Percentiles rank a stretch among this genome's conserved stretches.
Evolutionary conservation across 1,284 basidiomycete genomes (phyloP).

Genomic region (Ceratobasidium sp.): DNA sequence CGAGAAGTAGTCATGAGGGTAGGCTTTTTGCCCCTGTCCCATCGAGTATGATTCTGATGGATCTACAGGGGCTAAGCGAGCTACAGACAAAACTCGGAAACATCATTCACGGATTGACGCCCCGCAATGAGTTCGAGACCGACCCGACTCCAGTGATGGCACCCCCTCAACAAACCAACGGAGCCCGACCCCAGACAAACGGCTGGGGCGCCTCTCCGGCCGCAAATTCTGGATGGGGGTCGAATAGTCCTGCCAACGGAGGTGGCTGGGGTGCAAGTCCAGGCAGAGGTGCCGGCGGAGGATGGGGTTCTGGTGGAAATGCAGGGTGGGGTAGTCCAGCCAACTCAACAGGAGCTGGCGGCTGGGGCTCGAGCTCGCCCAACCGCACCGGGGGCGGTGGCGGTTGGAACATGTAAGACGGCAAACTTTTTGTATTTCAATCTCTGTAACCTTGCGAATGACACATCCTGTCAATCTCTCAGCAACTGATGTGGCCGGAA

Average conservation of each 20-base stretch:
- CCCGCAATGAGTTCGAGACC: slow-evolving; percentile 19
- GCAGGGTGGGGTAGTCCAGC: slow-evolving; percentile 50
- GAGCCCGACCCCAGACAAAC: slow-evolving; percentile 53
- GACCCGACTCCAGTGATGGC: slow-evolving; percentile 4
- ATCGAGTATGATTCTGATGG: neutral
- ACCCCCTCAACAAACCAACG: slow-evolving; percentile 44
- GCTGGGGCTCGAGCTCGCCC: slow-evolving; percentile 46
- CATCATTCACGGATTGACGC: slow-evolving; percentile 58
- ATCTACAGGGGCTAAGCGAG: slow-evolving; percentile 74
- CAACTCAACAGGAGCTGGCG: slow-evolving; percentile 49
- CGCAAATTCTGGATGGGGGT: slow-evolving; percentile 50
- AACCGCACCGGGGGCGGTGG: slow-evolving; percentile 13
- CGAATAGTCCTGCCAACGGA: slow-evolving; percentile 49
- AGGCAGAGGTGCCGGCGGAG: slow-evolving; percentile 48
- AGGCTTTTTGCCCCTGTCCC: slow-evolving; percentile 43
- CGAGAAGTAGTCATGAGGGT: slow-evolving; percentile 89
- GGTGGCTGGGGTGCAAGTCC: slow-evolving; percentile 52
- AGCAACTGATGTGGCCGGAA: too few relatives aligned
- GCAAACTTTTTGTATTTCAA: too few relatives aligned
- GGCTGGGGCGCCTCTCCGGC: slow-evolving; percentile 52
- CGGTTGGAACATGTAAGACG: slow-evolving; percentile 20
- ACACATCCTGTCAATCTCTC: too few relatives aligned
- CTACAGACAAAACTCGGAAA: slow-evolving; percentile 83
- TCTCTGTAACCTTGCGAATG: neutral
- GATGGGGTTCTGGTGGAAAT: slow-evolving; percentile 35